Evolutionary conservation across 2,329 filamentous ascomycete genomes (phyloP), one percentile per base, ranked within the genome.

Genomic region (Bipolaris bicolor): DNA sequence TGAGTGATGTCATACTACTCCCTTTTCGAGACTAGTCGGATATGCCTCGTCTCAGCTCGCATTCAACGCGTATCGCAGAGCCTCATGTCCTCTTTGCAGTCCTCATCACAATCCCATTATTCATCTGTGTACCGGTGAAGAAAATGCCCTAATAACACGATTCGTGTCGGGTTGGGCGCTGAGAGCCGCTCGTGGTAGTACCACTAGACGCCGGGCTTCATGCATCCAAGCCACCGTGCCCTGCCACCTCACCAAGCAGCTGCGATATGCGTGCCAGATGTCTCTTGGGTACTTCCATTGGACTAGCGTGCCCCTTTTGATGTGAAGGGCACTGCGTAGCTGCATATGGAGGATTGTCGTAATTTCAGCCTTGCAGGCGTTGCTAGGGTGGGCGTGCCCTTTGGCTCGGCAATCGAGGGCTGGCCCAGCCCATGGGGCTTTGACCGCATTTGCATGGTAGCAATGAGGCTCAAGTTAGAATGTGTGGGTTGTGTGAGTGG

Each of bases 161-260:
- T 20, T 40, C 34, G 34, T 13, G 15, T 31, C 18, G 5, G 7
- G 26, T 34, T 9, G 9, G 26, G 15, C 20, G 15, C 13, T 11
- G 10, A 20, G 7, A 36, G 39, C 29, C 39, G 29, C 49, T 6
- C 9, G 13, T 16, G 18, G 7, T 16, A 11, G 7, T 37, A 37
- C 3, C 13, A 26, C 2, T 24, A 15, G 20, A 20, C 20, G 31
- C 5, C 13, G 34, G 48, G 16, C 37, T 24, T 41, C 26, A 39
- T n/a, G 45, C 20, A 29, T 22, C 44, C 20, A 52, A 57, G 58
- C 58, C 58, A 41, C 37, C 31, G 34, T 5, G 40, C 40, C 47
- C 52, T 15, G 33, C 52, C 40, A 46, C 29, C 33, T 51, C 52
- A 51, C 7, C 45, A 7, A 34, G 16, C 22, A 37, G 40, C 40